A percentile compares a stretch with the other conserved stretches of the same genome.
Evolutionary conservation across 441 rosid genomes (phyloP).

Genomic region (Croton setiger): DNA sequence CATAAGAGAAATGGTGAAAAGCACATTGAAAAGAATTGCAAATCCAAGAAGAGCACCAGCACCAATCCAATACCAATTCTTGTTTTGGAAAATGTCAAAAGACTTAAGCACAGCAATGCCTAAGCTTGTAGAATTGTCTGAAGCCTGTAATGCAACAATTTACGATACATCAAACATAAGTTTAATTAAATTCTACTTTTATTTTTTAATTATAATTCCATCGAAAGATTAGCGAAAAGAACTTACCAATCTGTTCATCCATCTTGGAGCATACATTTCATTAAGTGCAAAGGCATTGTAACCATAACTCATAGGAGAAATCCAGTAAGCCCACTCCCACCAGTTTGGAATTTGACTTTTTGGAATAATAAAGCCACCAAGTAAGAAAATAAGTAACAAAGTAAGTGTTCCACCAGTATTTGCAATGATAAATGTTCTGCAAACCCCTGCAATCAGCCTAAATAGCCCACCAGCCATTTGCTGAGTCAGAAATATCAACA

Average conservation of each 20-base stretch:
- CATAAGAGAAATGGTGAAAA: slow-evolving; percentile 61
- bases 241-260: slow-evolving; percentile 55
- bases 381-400: slow-evolving; percentile 59
- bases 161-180: slow-evolving; percentile 36
- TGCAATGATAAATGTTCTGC: slow-evolving; percentile 81
- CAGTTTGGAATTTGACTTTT: slow-evolving; percentile 52
- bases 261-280: slow-evolving; percentile 74
- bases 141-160: slow-evolving; percentile 34
- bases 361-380: slow-evolving; percentile 84
- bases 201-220: background rate
- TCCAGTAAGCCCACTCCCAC: slow-evolving; percentile 92
- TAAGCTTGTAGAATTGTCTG: slow-evolving; percentile 35
- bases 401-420: slow-evolving; percentile 65
- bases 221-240: background rate
- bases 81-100: slow-evolving; percentile 43
- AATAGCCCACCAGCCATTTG: slow-evolving; percentile 83
- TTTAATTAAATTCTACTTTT: background rate
- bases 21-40: slow-evolving; percentile 52
- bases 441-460: slow-evolving; percentile 59
- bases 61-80: slow-evolving; percentile 85
- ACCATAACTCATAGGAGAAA: slow-evolving; percentile 69
- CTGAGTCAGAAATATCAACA: slow-evolving; percentile 59
- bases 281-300: slow-evolving; percentile 65
- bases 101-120: slow-evolving; percentile 50
- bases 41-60: slow-evolving; percentile 60